Evolutionary conservation across 495 filamentous ascomycete species (phyloP).

Genomic region (Cladorrhinum samala): DNA sequence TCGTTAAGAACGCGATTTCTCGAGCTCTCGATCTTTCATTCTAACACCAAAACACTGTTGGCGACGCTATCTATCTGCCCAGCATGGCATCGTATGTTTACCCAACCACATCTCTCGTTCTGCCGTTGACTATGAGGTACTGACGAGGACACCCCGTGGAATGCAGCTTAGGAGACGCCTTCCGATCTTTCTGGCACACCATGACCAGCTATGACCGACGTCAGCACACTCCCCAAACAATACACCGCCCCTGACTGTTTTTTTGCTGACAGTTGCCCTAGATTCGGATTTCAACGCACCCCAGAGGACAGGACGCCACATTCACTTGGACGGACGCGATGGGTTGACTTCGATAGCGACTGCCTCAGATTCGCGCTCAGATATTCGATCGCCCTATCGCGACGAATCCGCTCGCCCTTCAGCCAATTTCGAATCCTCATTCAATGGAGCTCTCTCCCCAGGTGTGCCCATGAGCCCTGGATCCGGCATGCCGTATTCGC

Average conservation of each 20-base stretch:
- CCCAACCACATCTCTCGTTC: background rate
- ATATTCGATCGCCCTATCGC: constrained; percentile 66
- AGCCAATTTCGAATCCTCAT: constrained; percentile 34
- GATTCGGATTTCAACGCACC: constrained; percentile 83
- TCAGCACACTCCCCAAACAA: constrained; percentile 35
- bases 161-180: constrained; percentile 21
- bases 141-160: constrained; percentile 1
- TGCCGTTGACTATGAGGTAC: background rate
- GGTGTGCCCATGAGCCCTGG: constrained; percentile 48
- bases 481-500: constrained; percentile 71
- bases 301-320: constrained; percentile 74
- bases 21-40: constrained; percentile 1
- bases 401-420: constrained; percentile 58
- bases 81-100: constrained; percentile 18
- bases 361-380: constrained; percentile 68
- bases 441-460: constrained; percentile 44
- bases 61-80: background rate
- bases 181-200: constrained; percentile 74
- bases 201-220: constrained; percentile 71
- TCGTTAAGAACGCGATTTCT: constrained; percentile 3
- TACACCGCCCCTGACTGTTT: background rate
- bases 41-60: background rate
- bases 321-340: constrained; percentile 63
- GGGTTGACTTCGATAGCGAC: constrained; percentile 73
- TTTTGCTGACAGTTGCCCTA: constrained; percentile 44